A percentile compares a stretch with the other conserved stretches of the same genome.
Evolutionary conservation across 116 monocot species (phyloP).

Genomic region (Posidonia oceanica): DNA sequence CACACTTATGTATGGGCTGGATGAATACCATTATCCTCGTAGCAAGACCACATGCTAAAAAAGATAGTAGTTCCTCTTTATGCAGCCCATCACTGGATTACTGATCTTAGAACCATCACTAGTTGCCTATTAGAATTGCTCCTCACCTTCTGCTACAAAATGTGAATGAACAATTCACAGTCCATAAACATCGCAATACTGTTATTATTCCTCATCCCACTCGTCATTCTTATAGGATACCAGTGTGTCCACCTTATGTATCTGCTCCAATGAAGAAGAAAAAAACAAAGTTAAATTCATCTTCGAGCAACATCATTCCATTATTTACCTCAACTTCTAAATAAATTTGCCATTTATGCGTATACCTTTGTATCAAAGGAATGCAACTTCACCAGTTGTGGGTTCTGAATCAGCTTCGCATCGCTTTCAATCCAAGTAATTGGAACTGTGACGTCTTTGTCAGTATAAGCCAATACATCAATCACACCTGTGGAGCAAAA

Average conservation of each 20-base stretch:
- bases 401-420: conserved; percentile 85
- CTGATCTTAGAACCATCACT: too few relatives aligned
- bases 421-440: conserved; percentile 93
- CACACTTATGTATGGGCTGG: too few relatives aligned
- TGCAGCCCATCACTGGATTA: too few relatives aligned
- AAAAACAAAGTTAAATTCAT: not conserved
- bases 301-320: too few relatives aligned
- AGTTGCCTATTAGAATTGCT: too few relatives aligned
- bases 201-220: conserved; percentile 45
- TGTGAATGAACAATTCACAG: too few relatives aligned
- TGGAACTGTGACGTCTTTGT: conserved; percentile 66
- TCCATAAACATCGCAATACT: too few relatives aligned
- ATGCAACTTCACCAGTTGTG: conserved; percentile 95
- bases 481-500: conserved; percentile 47
- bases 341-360: not conserved
- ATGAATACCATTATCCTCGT: too few relatives aligned
- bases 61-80: too few relatives aligned
- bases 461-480: conserved; percentile 93
- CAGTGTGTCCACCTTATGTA: conserved; percentile 77
- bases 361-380: conserved; percentile 87
- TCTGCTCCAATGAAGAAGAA: conserved; percentile 21
- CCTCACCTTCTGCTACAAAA: too few relatives aligned
- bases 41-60: too few relatives aligned
- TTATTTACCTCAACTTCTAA: not conserved
- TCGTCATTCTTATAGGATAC: conserved; percentile 91